These are phyloP conservation scores for Saxophila tyrrhenica DNA, from an alignment of 495 filamentous ascomycete species.

Conservation along the genomic window DNA sequence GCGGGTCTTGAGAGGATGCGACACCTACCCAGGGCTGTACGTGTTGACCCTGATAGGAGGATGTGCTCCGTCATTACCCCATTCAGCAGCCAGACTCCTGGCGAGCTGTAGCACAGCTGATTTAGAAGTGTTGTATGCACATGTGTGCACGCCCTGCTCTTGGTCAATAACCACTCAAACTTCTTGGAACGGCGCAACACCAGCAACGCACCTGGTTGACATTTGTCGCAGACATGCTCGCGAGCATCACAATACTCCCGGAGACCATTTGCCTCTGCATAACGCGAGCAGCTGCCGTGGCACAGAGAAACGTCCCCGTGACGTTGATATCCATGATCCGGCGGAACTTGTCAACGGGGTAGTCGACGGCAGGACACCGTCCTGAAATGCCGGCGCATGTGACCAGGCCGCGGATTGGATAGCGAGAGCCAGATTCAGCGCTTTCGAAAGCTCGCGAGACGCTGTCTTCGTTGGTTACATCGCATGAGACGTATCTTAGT, in stretches of 20 bases:
- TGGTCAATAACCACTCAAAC: neutral
- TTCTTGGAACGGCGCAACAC: neutral
- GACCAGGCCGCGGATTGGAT: constrained; percentile 14
- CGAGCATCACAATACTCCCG: constrained; percentile 21
- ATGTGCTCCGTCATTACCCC: constrained; percentile 14
- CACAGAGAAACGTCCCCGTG: constrained; percentile 7
- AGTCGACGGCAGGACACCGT: constrained; percentile 1
- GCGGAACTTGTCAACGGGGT: constrained; percentile 6
- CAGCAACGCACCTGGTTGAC: constrained; percentile 7
- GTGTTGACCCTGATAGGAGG: constrained; percentile 22
- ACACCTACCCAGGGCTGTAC: constrained; percentile 15
- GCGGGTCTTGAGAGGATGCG: neutral
- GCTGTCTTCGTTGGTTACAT: constrained; percentile 2
- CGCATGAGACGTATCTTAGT: neutral
- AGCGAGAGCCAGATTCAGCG: neutral
- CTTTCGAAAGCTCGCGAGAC: neutral
- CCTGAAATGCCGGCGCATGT: constrained; percentile 12
- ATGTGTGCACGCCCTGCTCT: constrained; percentile 11
- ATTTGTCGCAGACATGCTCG: constrained; percentile 19
- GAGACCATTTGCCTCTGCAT: constrained; percentile 6
- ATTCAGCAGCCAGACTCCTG: constrained; percentile 19
- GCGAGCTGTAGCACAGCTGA: constrained; percentile 20
- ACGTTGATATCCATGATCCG: constrained; percentile 16
- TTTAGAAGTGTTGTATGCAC: constrained; percentile 22
- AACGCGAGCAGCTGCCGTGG: constrained; percentile 9